phyloP scores from a whole-genome alignment of 2,329 filamentous ascomycete genomes.

The Aspergillus tamarii region DNA sequence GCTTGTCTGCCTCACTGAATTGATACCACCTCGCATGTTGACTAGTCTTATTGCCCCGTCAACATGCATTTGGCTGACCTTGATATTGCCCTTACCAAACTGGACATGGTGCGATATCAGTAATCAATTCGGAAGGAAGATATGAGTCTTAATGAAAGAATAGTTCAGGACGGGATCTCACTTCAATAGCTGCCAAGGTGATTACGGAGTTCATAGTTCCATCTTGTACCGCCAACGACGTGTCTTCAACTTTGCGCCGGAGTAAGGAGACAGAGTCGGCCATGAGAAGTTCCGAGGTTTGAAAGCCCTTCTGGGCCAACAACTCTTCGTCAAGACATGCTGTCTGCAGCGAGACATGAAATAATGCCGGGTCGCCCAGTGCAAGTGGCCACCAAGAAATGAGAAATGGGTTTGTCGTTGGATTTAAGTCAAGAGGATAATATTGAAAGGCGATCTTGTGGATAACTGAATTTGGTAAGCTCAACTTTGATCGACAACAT shows the following conservation, averaged over 20 bases:
- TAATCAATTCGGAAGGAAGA: neutral
- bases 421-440: conserved; percentile 59
- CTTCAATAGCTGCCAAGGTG: conserved; percentile 62
- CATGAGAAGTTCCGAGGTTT: conserved; percentile 60
- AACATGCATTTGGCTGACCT: conserved; percentile 53
- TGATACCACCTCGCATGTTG: conserved; percentile 55
- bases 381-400: conserved; percentile 64
- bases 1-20: conserved; percentile 51
- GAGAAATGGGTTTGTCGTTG: conserved; percentile 60
- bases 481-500: neutral
- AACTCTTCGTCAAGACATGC: conserved; percentile 61
- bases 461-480: conserved; percentile 49
- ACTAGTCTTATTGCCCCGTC: conserved; percentile 56
- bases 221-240: conserved; percentile 54
- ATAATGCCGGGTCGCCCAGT: conserved; percentile 58
- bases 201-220: conserved; percentile 62
- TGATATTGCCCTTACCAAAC: conserved; percentile 58
- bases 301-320: conserved; percentile 56
- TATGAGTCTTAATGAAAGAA: neutral
- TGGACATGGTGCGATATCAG: conserved; percentile 26
- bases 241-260: conserved; percentile 53
- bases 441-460: conserved; percentile 63
- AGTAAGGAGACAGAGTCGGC: conserved; percentile 59
- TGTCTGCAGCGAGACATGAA: conserved; percentile 63
- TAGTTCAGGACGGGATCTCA: conserved; percentile 32